Percentiles rank a stretch among this genome's conserved stretches.
Conservation (phyloP, 495 filamentous ascomycete genomes). For the Trichoderma asperelloides region DNA sequence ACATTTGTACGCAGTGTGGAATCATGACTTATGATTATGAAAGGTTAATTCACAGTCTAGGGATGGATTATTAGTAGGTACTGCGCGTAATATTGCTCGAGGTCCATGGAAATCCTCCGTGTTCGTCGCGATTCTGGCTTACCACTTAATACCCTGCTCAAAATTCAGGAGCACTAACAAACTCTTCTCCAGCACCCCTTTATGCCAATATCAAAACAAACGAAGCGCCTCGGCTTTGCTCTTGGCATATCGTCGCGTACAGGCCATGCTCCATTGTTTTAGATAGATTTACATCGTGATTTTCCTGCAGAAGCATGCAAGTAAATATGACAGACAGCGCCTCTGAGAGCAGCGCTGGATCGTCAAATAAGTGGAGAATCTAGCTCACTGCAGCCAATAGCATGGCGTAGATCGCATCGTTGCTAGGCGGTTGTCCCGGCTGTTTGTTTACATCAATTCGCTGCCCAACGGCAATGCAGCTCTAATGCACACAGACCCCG, state of each 20-base stretch:
- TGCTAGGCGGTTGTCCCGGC: constrained; percentile 9
- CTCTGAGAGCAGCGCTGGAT: background rate
- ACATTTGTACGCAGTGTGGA: too few species aligned
- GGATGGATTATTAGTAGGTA: too few species aligned
- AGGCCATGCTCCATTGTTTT: constrained; percentile 1
- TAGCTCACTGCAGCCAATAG: background rate
- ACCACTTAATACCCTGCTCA: background rate
- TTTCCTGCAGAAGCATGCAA: constrained; percentile 1
- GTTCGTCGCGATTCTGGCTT: background rate
- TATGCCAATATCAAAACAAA: background rate
- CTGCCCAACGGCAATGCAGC: background rate
- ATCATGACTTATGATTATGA: too few species aligned
- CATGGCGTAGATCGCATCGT: background rate
- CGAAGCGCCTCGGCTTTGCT: background rate
- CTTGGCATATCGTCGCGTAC: background rate
- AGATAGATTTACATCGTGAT: background rate
- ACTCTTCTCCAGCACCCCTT: background rate
- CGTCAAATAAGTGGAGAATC: background rate
- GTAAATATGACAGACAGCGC: background rate
- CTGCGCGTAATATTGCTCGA: too few species aligned
- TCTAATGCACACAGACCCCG: constrained; percentile 2
- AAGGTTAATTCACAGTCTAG: too few species aligned
- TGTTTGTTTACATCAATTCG: constrained; percentile 1
- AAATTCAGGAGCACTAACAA: background rate
- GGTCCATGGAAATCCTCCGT: too few species aligned